phyloP scores from a whole-genome alignment of 805 yeast species.

The Cyberlindnera saturnus region DNA sequence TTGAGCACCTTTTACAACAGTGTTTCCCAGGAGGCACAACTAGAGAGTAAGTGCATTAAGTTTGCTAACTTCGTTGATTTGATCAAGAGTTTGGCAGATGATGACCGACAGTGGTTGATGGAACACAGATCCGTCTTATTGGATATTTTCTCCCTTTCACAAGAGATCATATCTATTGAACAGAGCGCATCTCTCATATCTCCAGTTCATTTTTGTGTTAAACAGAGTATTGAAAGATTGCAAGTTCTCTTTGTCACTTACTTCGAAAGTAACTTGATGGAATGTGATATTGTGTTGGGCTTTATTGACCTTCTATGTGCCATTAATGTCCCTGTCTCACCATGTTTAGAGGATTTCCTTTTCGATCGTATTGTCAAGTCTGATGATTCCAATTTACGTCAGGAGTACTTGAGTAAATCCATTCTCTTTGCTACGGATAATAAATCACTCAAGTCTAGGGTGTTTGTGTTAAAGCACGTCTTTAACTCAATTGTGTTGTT shows the following conservation, averaged over 20 bases:
- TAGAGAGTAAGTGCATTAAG: slow-evolving; percentile 52
- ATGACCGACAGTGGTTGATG: slow-evolving; percentile 54
- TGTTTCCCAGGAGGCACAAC: slow-evolving; percentile 41
- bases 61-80: slow-evolving; percentile 72
- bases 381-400: slow-evolving; percentile 39
- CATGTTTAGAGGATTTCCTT: slow-evolving; percentile 49
- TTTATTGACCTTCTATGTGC: slow-evolving; percentile 38
- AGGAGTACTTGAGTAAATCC: slow-evolving; percentile 44
- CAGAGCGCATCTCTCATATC: slow-evolving; percentile 43
- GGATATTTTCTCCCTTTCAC: slow-evolving; percentile 36
- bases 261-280: slow-evolving; percentile 28
- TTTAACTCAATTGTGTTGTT: slow-evolving; percentile 60
- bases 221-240: slow-evolving; percentile 59
- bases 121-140: slow-evolving; percentile 41
- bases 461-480: slow-evolving; percentile 55
- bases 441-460: slow-evolving; percentile 45
- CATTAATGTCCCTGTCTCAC: slow-evolving; percentile 40
- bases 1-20: slow-evolving; percentile 42
- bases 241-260: slow-evolving; percentile 42
- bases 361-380: slow-evolving; percentile 50
- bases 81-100: slow-evolving; percentile 43
- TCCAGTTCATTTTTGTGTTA: slow-evolving; percentile 61
- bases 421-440: slow-evolving; percentile 44
- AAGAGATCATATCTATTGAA: slow-evolving; percentile 38
- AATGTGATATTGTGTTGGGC: slow-evolving; percentile 33